Conservation (phyloP, 2,329 filamentous ascomycete species). For the Penicillium sumatraense region DNA sequence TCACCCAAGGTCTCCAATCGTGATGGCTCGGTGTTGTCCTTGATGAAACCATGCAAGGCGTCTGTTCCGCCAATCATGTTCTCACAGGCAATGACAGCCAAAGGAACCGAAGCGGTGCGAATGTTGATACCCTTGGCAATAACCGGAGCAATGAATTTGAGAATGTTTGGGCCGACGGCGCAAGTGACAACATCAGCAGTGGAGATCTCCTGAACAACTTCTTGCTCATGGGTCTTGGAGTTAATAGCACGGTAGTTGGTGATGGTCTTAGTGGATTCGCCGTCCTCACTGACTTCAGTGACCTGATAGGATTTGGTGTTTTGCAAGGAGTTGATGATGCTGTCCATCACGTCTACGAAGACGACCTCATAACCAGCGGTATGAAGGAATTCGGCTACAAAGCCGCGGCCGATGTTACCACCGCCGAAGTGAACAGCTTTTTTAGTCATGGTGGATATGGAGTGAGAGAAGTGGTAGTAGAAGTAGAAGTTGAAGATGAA, state of each 20-base stretch:
- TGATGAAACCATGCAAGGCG: slow-evolving; percentile 81
- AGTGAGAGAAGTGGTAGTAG: too few relatives aligned
- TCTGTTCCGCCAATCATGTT: slow-evolving; percentile 96
- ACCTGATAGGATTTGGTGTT: slow-evolving; percentile 79
- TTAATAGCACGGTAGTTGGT: slow-evolving; percentile 97
- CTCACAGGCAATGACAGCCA: slow-evolving; percentile 96
- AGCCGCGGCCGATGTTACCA: slow-evolving; percentile 85
- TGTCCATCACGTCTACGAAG: slow-evolving; percentile 92
- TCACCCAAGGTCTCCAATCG: slow-evolving; percentile 70
- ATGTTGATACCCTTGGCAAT: slow-evolving; percentile 92
- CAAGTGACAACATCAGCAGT: slow-evolving; percentile 92
- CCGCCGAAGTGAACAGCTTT: slow-evolving; percentile 85
- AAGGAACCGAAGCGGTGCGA: slow-evolving; percentile 67
- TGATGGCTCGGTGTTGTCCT: slow-evolving; percentile 71
- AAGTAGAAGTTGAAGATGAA: background rate
- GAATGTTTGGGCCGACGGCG: slow-evolving; percentile 93
- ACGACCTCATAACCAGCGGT: slow-evolving; percentile 94
- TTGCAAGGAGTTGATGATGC: slow-evolving; percentile 80
- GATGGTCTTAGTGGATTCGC: slow-evolving; percentile 79
- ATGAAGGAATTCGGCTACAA: slow-evolving; percentile 90
- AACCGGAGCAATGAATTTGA: slow-evolving; percentile 93
- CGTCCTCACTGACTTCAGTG: slow-evolving; percentile 86
- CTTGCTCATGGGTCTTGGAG: slow-evolving; percentile 80
- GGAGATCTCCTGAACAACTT: slow-evolving; percentile 82
- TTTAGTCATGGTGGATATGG: slow-evolving; percentile 54